Evolutionary conservation across 306 rosid species (phyloP).

Genomic region (Gastrolobium villosum): DNA sequence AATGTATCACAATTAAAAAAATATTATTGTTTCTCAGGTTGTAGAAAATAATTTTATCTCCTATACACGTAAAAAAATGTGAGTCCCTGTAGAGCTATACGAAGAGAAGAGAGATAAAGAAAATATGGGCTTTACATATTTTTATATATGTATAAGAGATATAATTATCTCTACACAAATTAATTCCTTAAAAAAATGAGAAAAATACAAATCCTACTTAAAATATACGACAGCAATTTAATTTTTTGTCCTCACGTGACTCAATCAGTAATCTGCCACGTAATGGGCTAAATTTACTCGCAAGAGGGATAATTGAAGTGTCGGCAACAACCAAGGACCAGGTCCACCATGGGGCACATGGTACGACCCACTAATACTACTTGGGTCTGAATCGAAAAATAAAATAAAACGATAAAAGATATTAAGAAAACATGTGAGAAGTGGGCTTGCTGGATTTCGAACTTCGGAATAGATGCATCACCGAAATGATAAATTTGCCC

Average conservation of each 20-base stretch:
- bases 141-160: too few relatives aligned
- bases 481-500: constrained; percentile 47
- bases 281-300: constrained; percentile 30
- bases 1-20: neutral
- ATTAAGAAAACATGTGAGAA: constrained; percentile 51
- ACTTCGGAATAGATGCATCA: neutral
- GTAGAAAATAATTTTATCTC: too few relatives aligned
- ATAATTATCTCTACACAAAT: too few relatives aligned
- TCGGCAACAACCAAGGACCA: constrained; percentile 56
- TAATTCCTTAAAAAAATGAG: constrained; percentile 1
- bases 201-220: constrained; percentile 29
- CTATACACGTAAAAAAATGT: too few relatives aligned
- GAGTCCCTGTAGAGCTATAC: too few relatives aligned
- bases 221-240: constrained; percentile 4
- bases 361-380: neutral
- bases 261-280: constrained; percentile 54
- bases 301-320: constrained; percentile 54
- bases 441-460: neutral
- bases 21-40: neutral
- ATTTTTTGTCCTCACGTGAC: constrained; percentile 57
- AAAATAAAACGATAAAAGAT: neutral
- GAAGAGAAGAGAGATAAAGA: too few relatives aligned
- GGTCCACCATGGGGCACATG: constrained; percentile 42
- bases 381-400: neutral
- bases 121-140: too few relatives aligned